Evolutionary conservation across 2,329 filamentous ascomycete genomes (phyloP).

Genomic region (Mollisia scopiformis): DNA sequence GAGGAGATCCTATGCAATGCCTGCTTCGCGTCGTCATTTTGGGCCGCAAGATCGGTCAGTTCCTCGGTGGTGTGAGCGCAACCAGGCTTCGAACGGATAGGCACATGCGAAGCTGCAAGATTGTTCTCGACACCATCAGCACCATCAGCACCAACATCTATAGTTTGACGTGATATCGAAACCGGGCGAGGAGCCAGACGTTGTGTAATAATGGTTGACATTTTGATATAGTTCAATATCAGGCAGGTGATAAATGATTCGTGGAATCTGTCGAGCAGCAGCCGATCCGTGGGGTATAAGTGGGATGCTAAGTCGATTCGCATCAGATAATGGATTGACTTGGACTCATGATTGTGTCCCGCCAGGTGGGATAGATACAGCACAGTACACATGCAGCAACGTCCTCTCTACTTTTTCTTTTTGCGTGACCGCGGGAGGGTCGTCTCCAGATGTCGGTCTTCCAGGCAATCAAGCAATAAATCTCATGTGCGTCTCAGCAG

Average conservation of each 20-base stretch:
- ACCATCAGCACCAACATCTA: not conserved
- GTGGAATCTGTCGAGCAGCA: slow-evolving; percentile 2
- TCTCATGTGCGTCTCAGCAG: slow-evolving; percentile 1
- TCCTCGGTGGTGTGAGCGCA: not conserved
- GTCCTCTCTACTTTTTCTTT: not conserved
- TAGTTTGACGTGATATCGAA: not conserved
- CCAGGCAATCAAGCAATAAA: not conserved
- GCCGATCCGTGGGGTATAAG: slow-evolving; percentile 18
- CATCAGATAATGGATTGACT: slow-evolving; percentile 3
- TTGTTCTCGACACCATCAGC: not conserved
- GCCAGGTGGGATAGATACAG: not conserved
- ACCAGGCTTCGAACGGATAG: not conserved
- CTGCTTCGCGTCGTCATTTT: not conserved
- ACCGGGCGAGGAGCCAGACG: not conserved
- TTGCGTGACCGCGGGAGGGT: not conserved
- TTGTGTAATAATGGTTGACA: not conserved
- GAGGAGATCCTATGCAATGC: not conserved
- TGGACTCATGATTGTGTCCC: not conserved
- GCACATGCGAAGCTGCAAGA: slow-evolving; percentile 3
- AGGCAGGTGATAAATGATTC: slow-evolving; percentile 8
- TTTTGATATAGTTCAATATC: slow-evolving; percentile 11
- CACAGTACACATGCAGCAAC: not conserved
- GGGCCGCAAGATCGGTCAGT: slow-evolving; percentile 13
- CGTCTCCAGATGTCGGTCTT: not conserved
- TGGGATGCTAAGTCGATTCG: slow-evolving; percentile 14